Conservation (phyloP, 176 grass and related monocot genomes). For the Poa annua region DNA sequence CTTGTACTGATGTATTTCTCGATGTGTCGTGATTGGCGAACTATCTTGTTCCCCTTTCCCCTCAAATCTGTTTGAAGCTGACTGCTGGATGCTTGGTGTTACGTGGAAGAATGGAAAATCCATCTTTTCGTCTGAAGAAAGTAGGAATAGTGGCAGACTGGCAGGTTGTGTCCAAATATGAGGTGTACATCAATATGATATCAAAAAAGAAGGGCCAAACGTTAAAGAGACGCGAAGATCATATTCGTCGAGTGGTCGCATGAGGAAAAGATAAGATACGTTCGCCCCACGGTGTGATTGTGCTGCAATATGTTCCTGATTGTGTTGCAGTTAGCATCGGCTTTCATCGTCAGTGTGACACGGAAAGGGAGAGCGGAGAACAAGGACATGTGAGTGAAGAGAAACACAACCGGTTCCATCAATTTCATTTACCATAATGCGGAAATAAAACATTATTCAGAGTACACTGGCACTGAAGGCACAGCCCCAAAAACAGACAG, state of each 20-base stretch:
- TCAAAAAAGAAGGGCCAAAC: slow-evolving; percentile 24
- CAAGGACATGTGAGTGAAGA: not conserved
- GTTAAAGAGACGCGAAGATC: slow-evolving; percentile 21
- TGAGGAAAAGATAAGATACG: slow-evolving; percentile 33
- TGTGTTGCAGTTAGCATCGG: not conserved
- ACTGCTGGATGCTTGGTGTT: not conserved
- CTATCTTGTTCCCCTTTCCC: not conserved
- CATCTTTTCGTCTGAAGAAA: not conserved
- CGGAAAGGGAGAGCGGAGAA: slow-evolving; percentile 7
- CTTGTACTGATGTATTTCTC: not conserved
- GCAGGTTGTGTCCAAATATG: not conserved
- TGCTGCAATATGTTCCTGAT: not conserved
- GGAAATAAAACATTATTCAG: slow-evolving; percentile 26
- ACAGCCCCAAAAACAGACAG: not conserved
- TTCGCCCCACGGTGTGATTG: not conserved
- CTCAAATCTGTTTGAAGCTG: not conserved
- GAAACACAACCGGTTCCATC: slow-evolving; percentile 11
- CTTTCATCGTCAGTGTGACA: slow-evolving; percentile 4
- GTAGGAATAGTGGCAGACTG: not conserved
- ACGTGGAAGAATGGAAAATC: not conserved
- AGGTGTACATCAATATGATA: not conserved
- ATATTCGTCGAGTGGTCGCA: slow-evolving; percentile 23
- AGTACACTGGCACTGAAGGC: not conserved
- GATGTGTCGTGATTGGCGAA: not conserved
- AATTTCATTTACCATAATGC: not conserved